Evolutionary conservation across 2,329 filamentous ascomycete species (phyloP), one percentile per base, ranked within the genome.

Genomic region (Trichoderma polysporum): DNA sequence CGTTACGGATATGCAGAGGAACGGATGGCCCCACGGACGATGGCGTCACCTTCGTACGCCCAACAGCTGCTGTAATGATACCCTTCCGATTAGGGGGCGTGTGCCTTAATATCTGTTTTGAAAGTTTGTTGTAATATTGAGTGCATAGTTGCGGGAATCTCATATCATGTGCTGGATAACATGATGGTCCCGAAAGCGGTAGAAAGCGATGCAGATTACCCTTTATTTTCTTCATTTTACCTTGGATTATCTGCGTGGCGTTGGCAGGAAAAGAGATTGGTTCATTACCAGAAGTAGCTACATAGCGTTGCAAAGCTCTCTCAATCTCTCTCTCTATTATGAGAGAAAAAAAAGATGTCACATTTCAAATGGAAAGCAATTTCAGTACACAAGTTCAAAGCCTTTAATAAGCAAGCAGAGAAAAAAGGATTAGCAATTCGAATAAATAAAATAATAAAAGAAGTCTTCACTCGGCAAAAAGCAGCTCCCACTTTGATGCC

Each of bases 1-100:
- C 31, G 59, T 7, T 66, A 66, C 19, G 56, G 45, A 45, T 66
- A 66, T n/a, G n/a, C 37, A n/a, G 33, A 27, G 13, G 49, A 63
- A 29, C 19, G 27, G 12, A 50, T 58, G 19, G 33, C 39, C 12
- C 52, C 52, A 10, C 62, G 53, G 1, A 29, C 29, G 17, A 65
- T 58, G 52, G n/a, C 29, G 15, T 50, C 62, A 17, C 31, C 59
- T 41, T 47, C 53, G 17, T 53, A 65, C 35, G 31, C 64, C 9
- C 37, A 33, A 1, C 37, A 61, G 57, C 49, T 66, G 31, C 37
- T 47, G 22, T 66, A 13, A 61, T 7, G 19, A 10, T 19, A 31
- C n/a, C 6, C 33, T 41, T 15, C 1, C 19, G 15, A n/a, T 27
- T 37, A 19, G 22, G 22, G 17, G 9, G 37, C 4, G n/a, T 52